Conservation (phyloP, 1,139 yeast genomes). For the Scheffersomyces cryptocercus region DNA sequence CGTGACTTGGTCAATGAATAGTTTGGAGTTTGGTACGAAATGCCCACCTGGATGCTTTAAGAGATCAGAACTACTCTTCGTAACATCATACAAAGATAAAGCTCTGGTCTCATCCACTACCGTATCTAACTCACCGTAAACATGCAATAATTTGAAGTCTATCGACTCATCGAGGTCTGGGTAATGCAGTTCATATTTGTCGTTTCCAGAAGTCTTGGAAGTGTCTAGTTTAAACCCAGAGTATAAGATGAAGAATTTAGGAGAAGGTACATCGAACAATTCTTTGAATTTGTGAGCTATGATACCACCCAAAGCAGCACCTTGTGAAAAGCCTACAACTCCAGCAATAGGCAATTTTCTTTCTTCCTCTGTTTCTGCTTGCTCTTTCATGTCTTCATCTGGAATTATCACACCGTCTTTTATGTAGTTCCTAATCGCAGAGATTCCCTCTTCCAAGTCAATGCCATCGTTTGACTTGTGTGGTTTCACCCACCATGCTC, state of each 20-base stretch:
- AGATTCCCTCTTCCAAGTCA: constrained; percentile 30
- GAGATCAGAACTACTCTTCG: constrained; percentile 46
- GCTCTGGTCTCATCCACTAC: constrained; percentile 78
- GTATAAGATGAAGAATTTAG: constrained; percentile 72
- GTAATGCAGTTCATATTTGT: constrained; percentile 30
- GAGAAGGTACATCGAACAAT: constrained; percentile 23
- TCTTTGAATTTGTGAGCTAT: constrained; percentile 32
- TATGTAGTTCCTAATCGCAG: constrained; percentile 31
- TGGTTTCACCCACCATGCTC: constrained; percentile 44
- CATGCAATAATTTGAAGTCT: constrained; percentile 57
- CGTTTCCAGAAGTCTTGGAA: constrained; percentile 32
- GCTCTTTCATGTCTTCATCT: constrained; percentile 21
- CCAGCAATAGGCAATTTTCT: constrained; percentile 39
- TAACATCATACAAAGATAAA: constrained; percentile 55
- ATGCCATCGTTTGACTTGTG: constrained; percentile 20
- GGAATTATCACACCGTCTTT: constrained; percentile 31
- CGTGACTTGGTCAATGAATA: constrained; percentile 56
- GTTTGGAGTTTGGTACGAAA: constrained; percentile 75
- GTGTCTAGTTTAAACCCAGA: constrained; percentile 75
- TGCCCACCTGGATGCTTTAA: constrained; percentile 85
- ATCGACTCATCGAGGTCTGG: constrained; percentile 11
- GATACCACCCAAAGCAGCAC: constrained; percentile 49
- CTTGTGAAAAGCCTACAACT: constrained; percentile 47
- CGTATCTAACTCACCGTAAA: constrained; percentile 86
- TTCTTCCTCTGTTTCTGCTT: constrained; percentile 23